Evolutionary conservation across 169 alveolate genomes (phyloP), one percentile per base, ranked within the genome.

Genomic region (Cryptosporidium parvum): DNA sequence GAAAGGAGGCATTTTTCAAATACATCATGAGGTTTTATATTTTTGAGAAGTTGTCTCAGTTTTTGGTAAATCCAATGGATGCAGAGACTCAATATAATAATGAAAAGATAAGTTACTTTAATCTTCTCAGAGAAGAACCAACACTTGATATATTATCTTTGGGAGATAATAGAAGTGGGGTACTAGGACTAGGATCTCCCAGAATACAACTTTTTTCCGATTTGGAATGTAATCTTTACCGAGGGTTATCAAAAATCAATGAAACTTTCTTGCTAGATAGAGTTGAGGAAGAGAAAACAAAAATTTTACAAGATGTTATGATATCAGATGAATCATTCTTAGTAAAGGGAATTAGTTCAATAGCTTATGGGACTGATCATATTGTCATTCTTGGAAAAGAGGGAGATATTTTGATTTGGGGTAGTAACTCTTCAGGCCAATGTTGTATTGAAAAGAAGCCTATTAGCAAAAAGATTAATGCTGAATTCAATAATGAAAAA

Each of bases 341-440:
- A 23, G 62, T 37, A 8, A 59, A 59, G 21, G 71, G 72, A 16
- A 59, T 73, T 16, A 26, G 16, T n/a, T 31, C 70, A 33, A 31
- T 73, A 37, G 33, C 44, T 42, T 80, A 45, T 80, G 89, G 89
- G 2, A 14, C 29, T 42, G 68, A 80, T 45, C 89, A 80, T 23
- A 62, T 80, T 0, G 10, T 80, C 1, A 42, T 80, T 21, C 67
- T 80, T 10, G 45, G 75, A 39, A 80, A 80, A 35, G 53, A 80
- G 8, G 89, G 89, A 7, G n/a, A 58, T 21, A 23, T 80, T 29
- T 33, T 80, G 12, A 44, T 69, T 59, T 80, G 89, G 89, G 89
- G 89, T 26, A 65, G 80, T 26, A 80, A 80, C 42, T 37, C 39
- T 23, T 80, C 33, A 9, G 89, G 89, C 0, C 89, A 80, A 26